Evolutionary conservation across 345 rosid genomes (phyloP).

Genomic region (Heritiera fomes): DNA sequence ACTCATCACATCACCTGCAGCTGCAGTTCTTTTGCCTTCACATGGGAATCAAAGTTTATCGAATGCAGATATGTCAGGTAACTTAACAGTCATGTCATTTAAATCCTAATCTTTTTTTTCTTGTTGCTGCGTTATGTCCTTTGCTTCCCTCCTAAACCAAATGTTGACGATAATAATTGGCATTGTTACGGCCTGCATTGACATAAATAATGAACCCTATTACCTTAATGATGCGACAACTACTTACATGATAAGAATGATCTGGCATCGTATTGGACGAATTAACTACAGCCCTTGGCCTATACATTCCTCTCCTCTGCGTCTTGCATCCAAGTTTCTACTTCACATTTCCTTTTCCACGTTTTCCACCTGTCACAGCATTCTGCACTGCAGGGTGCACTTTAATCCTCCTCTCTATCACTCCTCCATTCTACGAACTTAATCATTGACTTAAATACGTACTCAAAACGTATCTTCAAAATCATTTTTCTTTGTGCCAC

Average conservation of each 20-base stretch:
- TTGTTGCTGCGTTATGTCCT: not conserved
- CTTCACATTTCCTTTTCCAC: too few species aligned
- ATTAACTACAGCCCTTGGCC: not conserved
- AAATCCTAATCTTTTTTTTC: not conserved
- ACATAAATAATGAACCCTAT: not conserved
- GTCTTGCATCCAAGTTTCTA: not conserved
- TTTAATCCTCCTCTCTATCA: not conserved
- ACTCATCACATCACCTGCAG: constrained; percentile 65
- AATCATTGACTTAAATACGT: too few species aligned
- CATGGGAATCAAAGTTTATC: constrained; percentile 54
- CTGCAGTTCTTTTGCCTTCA: constrained; percentile 49
- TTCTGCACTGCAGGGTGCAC: not conserved
- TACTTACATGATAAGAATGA: not conserved
- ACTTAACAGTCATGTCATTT: constrained; percentile 8
- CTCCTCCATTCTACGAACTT: not conserved
- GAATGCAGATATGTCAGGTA: constrained; percentile 60
- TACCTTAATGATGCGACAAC: not conserved
- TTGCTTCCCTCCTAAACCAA: not conserved
- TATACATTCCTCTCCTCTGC: not conserved
- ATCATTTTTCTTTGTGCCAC: too few species aligned
- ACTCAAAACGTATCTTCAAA: too few species aligned
- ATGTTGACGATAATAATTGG: not conserved
- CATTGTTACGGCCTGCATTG: not conserved
- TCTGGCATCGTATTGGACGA: not conserved
- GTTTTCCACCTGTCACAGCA: not conserved